A percentile compares a stretch with the other conserved stretches of the same genome.
Evolutionary conservation across 129 eudicot species (phyloP).

Genomic region (Arctium lappa): DNA sequence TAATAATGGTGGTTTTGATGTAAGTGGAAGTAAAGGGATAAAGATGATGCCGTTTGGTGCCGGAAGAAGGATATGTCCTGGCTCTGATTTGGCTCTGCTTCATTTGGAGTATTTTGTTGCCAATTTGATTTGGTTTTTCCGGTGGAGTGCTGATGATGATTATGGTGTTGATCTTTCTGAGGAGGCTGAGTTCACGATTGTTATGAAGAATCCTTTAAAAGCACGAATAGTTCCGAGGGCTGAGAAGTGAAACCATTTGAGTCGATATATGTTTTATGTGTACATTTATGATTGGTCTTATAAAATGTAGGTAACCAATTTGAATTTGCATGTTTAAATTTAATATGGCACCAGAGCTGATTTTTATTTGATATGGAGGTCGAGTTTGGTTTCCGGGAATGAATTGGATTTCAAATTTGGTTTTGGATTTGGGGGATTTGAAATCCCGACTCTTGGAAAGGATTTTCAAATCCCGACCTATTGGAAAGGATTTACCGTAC

Average conservation of each 20-base stretch:
- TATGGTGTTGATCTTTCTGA: conserved; percentile 38
- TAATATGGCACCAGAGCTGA: too few species aligned
- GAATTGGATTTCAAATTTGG: too few species aligned
- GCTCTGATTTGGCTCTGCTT: conserved; percentile 44
- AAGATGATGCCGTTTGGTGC: conserved; percentile 81
- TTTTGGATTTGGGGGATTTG: too few species aligned
- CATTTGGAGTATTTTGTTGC: conserved; percentile 61
- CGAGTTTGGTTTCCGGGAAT: too few species aligned
- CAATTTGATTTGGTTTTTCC: conserved; percentile 45
- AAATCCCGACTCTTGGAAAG: too few species aligned
- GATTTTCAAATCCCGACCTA: too few species aligned
- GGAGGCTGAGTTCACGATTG: conserved; percentile 27
- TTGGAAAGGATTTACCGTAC: too few species aligned
- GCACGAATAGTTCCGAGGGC: conserved; percentile 31
- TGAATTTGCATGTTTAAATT: too few species aligned
- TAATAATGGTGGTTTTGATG: conserved; percentile 34
- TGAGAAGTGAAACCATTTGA: neutral
- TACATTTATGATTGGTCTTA: too few species aligned
- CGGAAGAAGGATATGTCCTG: conserved; percentile 69
- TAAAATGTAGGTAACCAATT: too few species aligned
- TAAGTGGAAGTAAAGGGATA: conserved; percentile 48
- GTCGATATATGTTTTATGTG: neutral
- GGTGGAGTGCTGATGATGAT: conserved; percentile 28
- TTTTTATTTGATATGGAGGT: too few species aligned
- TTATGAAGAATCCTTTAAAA: conserved; percentile 43